A percentile compares a stretch with the other conserved stretches of the same genome.
phyloP scores from a whole-genome alignment of 768 basidiomycete genomes.

The Boletellus emodensis region DNA sequence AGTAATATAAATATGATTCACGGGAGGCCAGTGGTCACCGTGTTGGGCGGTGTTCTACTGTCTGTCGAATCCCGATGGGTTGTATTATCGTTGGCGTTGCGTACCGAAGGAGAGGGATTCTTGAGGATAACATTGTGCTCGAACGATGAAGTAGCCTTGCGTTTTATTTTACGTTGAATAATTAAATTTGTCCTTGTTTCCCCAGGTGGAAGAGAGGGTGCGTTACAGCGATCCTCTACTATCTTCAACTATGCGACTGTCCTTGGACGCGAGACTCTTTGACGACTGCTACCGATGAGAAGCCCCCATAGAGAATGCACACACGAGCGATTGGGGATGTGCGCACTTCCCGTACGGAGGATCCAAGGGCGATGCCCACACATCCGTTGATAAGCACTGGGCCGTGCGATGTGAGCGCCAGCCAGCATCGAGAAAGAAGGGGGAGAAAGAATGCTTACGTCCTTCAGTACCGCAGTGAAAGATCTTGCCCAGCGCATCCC shows the following conservation, averaged over 20 bases:
- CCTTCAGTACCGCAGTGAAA: conserved; percentile 41
- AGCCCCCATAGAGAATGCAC: background rate
- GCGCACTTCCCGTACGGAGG: conserved; percentile 64
- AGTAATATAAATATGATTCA: no score
- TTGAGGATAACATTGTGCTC: no score
- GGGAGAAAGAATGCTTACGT: conserved; percentile 35
- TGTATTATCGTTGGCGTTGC: no score
- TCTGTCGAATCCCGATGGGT: no score
- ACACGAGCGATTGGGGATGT: background rate
- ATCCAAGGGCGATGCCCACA: conserved; percentile 41
- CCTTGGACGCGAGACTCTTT: conserved; percentile 3
- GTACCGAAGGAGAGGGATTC: no score
- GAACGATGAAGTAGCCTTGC: no score
- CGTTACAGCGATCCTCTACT: no score
- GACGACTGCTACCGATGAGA: conserved; percentile 26
- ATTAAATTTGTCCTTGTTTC: no score
- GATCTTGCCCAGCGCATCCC: conserved; percentile 49
- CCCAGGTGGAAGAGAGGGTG: no score
- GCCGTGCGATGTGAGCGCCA: conserved; percentile 56
- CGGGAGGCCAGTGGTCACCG: no score
- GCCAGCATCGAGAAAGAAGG: background rate
- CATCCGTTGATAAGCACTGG: conserved; percentile 55
- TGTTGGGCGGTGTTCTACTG: no score
- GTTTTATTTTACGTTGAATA: no score
- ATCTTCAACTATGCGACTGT: conserved; percentile 4